Conservation (phyloP, 208 protist species). For the Wallacemonas rigidus region DNA sequence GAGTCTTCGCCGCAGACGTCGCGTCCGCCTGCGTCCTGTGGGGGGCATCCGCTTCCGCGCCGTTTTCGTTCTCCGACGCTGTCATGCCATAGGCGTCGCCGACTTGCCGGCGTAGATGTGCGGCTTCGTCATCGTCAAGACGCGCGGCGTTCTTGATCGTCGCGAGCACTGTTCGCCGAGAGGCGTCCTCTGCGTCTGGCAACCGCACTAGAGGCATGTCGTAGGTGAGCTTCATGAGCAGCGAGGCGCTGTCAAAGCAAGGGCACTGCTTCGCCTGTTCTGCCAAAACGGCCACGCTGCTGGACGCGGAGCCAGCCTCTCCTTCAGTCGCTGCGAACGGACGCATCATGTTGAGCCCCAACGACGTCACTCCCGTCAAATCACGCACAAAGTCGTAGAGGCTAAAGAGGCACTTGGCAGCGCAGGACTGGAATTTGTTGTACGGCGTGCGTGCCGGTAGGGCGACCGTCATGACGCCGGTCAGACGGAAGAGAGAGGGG, state of each 20-base stretch:
- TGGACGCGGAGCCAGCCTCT: background rate
- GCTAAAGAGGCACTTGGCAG: constrained; percentile 51
- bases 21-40: no score
- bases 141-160: background rate
- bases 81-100: background rate
- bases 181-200: constrained; percentile 28
- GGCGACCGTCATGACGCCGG: constrained; percentile 43
- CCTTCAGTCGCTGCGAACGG: constrained; percentile 20
- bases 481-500: constrained; percentile 72
- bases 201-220: constrained; percentile 48
- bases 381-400: constrained; percentile 69
- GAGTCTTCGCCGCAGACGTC: no score
- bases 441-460: constrained; percentile 64
- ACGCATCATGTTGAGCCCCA: constrained; percentile 60
- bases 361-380: constrained; percentile 58
- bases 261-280: background rate
- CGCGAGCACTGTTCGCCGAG: background rate
- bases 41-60: no score
- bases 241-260: constrained; percentile 68
- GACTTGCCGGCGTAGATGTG: background rate
- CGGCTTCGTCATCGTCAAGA: constrained; percentile 19
- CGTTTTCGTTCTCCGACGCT: no score
- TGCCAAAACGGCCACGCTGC: background rate
- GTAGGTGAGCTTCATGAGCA: constrained; percentile 69
- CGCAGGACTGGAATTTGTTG: constrained; percentile 55